Base-by-base conservation (phyloP, 1,139 yeast species). In the Pichia sp. region DNA sequence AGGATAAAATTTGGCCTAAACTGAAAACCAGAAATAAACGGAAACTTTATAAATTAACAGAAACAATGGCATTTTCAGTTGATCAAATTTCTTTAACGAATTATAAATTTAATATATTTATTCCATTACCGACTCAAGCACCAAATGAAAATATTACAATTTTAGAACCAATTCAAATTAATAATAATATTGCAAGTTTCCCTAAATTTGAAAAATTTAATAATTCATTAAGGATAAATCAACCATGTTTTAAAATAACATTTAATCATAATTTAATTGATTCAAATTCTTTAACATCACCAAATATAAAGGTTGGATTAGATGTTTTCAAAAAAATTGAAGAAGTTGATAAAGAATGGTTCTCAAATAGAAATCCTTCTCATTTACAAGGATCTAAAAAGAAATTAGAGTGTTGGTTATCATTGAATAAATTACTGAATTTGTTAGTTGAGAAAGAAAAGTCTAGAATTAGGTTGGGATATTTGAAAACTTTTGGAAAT, bases 101-200 rank as follows among this genome's bases (percentile, higher is more conserved):
- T 12, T 48, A 52, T 28, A 44, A 31, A 37, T 52, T 59, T 36
- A 49, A 50, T 31, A 54, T 59, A 16, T 53, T 52, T 28, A 31
- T 59, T 8, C 62, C 62, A 6, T 49, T 56, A 26, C 60, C 61
- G 2, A 41, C 47, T 8, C 53, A 52, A 31, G 23, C 45, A 24
- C 51, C 54, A 11, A 47, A 47, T 28, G 47, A 46, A 20, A 40
- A 44, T 39, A 45, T 51, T 9, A 40, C 46, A 12, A 38, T 44
- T 16, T 43, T 37, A n/a, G 49, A 45, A 32, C 51, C 51, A 6
- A 47, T 41, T 45, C 20, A 46, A 42, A 3, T 42, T 3, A 20
- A 12, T 26, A 24, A 39, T 47, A 38, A 43, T 39, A 4, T 51
- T 20, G 24, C 25, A n/a, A 40, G 35, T 12, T 48, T 41, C 33